Conservation (phyloP, 768 basidiomycete species). For the Collybiopsis luxurians region DNA sequence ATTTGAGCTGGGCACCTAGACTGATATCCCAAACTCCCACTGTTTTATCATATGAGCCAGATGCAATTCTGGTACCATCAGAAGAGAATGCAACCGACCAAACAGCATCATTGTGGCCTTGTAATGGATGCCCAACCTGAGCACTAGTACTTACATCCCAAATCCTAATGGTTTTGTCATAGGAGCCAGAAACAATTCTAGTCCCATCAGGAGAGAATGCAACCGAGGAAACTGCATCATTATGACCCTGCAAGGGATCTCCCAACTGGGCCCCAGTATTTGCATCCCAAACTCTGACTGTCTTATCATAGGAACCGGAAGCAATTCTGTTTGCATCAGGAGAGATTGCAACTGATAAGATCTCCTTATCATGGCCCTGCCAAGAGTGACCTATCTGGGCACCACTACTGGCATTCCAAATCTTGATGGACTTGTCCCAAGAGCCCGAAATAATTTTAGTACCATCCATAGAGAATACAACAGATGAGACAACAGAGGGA, state of each 20-base stretch:
- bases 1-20: no score
- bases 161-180: not conserved
- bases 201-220: not conserved
- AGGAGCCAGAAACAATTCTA: not conserved
- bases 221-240: not conserved
- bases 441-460: not conserved
- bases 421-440: not conserved
- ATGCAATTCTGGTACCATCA: not conserved
- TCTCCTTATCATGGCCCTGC: no score
- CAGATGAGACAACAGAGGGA: not conserved
- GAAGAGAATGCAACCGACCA: not conserved
- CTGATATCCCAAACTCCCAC: no score
- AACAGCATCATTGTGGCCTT: not conserved
- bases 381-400: not conserved
- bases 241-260: not conserved
- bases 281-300: no score
- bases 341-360: no score
- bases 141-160: no score
- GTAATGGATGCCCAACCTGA: not conserved
- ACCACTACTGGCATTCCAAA: not conserved
- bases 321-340: no score
- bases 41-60: not conserved
- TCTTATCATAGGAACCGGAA: no score
- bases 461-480: not conserved
- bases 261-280: no score